A percentile compares a stretch with the other conserved stretches of the same genome.
These are phyloP conservation scores for Prosopis cineraria DNA, from an alignment of 306 rosid species.

Conservation along the genomic window DNA sequence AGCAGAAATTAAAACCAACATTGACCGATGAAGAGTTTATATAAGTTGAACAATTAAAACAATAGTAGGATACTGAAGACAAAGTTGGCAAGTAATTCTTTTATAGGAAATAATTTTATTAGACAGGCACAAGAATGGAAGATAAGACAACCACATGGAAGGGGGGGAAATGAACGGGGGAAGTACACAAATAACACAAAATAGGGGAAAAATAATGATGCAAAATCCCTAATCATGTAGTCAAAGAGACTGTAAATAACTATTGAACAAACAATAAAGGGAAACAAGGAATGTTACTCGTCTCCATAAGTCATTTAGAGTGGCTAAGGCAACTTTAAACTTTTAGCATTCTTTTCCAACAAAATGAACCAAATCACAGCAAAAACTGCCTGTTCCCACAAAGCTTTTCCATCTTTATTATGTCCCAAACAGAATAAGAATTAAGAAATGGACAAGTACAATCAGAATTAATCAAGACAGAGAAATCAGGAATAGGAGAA, in stretches of 20 bases:
- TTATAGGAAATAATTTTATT: too few species aligned
- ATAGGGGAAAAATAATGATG: neutral
- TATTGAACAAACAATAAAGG: neutral
- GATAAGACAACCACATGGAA: neutral
- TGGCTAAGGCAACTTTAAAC: neutral
- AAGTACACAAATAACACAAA: neutral
- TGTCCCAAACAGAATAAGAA: neutral
- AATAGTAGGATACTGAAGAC: neutral
- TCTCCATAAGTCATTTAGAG: neutral
- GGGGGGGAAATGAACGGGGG: too few species aligned
- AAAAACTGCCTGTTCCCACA: neutral
- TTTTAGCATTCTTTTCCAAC: neutral
- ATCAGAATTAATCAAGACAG: neutral
- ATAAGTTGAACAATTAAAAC: neutral
- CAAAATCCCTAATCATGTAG: neutral
- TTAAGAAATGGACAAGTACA: neutral
- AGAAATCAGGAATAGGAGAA: neutral
- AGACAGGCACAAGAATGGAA: neutral
- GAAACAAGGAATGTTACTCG: neutral
- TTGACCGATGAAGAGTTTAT: neutral
- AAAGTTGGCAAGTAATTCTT: neutral
- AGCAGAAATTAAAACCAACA: neutral
- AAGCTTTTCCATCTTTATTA: neutral
- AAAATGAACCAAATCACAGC: neutral
- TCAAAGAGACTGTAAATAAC: neutral